Conservation (phyloP, 768 basidiomycete species). For the Pilatotrama ljubarskyi region DNA sequence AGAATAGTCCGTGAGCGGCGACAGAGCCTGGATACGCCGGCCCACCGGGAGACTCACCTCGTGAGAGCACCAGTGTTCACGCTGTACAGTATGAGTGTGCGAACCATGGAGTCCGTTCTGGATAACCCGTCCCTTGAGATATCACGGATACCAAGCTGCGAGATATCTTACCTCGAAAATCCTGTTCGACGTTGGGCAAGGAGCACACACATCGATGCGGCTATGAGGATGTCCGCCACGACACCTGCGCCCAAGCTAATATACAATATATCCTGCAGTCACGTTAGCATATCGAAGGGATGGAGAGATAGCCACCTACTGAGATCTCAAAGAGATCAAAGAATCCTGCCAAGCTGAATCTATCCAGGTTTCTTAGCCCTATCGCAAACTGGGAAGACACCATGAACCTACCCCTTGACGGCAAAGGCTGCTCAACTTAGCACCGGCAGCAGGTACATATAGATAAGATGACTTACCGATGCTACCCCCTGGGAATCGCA, state of each 20-base stretch:
- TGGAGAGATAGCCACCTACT: background rate
- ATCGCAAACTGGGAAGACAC: background rate
- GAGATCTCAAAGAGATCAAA: slow-evolving; percentile 18
- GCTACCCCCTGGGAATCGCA: slow-evolving; percentile 2
- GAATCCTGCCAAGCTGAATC: slow-evolving; percentile 6
- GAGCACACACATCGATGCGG: slow-evolving; percentile 23
- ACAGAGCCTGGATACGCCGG: background rate
- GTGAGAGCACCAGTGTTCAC: slow-evolving; percentile 30
- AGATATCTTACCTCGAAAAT: slow-evolving; percentile 14
- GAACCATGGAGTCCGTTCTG: slow-evolving; percentile 25
- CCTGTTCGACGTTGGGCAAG: slow-evolving; percentile 17
- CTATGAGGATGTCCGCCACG: slow-evolving; percentile 26
- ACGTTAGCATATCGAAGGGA: too few relatives aligned
- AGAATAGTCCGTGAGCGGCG: background rate
- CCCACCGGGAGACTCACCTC: slow-evolving; percentile 14
- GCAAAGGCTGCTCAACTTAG: slow-evolving; percentile 1
- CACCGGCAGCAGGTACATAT: background rate
- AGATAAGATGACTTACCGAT: background rate
- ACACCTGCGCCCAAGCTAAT: slow-evolving; percentile 25
- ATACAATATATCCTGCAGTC: slow-evolving; percentile 26
- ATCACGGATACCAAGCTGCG: background rate
- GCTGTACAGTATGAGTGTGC: slow-evolving; percentile 27
- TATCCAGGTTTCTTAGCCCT: background rate
- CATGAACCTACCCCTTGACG: slow-evolving; percentile 6
- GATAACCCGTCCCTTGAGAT: background rate